Conservation (phyloP, 257 asterid species). For the Solanum etuberosum region DNA sequence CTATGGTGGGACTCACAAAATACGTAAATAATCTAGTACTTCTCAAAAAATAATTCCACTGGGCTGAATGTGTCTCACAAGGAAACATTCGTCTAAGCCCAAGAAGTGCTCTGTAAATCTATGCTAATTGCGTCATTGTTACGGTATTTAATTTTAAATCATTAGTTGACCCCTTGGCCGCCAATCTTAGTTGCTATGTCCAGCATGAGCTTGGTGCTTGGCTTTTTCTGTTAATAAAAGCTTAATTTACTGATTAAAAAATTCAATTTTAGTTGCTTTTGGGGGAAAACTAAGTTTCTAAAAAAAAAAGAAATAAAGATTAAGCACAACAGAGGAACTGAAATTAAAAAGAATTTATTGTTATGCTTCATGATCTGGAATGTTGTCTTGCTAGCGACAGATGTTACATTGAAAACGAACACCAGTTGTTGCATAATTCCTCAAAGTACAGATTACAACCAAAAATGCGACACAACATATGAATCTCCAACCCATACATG, state of each 20-base stretch:
- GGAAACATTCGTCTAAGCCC: not conserved
- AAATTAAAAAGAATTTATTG: not conserved
- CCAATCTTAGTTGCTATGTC: not conserved
- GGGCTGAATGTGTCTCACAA: not conserved
- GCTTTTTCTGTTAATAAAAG: not conserved
- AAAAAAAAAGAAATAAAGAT: not conserved
- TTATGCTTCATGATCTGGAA: not conserved
- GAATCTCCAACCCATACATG: not conserved
- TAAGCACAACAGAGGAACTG: not conserved
- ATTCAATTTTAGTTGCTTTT: not conserved
- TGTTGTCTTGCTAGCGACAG: not conserved
- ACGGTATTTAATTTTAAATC: not conserved
- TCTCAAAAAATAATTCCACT: not conserved
- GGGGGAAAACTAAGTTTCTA: not conserved
- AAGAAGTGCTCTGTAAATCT: not conserved
- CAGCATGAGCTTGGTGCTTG: not conserved
- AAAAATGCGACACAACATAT: not conserved
- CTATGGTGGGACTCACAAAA: not conserved
- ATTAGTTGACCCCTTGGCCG: not conserved
- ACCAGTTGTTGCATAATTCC: not conserved
- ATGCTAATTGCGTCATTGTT: not conserved
- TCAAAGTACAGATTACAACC: not conserved
- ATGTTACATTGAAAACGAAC: not conserved
- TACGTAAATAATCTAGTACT: not conserved
- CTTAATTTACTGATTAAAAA: not conserved